phyloP scores from a whole-genome alignment of 2,329 filamentous ascomycete species.

The Verticillium tricorpus region DNA sequence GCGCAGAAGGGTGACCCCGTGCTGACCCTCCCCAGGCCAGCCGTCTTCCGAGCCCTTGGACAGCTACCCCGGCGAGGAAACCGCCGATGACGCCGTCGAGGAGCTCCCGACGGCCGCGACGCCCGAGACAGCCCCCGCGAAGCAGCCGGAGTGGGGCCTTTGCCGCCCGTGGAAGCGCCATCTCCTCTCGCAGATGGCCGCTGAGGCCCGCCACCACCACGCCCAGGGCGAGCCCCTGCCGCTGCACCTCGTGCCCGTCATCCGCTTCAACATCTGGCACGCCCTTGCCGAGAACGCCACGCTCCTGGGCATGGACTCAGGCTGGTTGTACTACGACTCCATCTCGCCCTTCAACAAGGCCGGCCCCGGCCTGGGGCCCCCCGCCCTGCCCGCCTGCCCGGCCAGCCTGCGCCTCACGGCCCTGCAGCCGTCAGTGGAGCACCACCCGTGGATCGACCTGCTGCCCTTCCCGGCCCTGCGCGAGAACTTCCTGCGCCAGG shows the following conservation, averaged over 20 bases:
- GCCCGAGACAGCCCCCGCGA: neutral
- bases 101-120: neutral
- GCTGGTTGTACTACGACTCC: conserved; percentile 10
- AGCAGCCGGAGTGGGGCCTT: neutral
- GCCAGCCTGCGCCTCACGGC: conserved; percentile 19
- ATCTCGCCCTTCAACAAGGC: conserved; percentile 8
- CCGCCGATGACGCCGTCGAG: neutral
- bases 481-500: conserved; percentile 23
- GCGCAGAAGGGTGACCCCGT: neutral
- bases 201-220: neutral
- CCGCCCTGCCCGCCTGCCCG: neutral
- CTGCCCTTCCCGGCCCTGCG: conserved; percentile 28
- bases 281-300: conserved; percentile 10
- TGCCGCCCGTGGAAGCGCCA: neutral
- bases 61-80: neutral
- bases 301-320: conserved; percentile 6
- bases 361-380: conserved; percentile 4
- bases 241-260: conserved; percentile 3
- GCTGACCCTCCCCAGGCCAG: neutral
- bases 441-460: conserved; percentile 32
- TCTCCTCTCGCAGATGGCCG: neutral
- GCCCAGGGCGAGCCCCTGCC: neutral
- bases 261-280: conserved; percentile 11
- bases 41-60: neutral
- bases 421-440: conserved; percentile 20